Evolutionary conservation across 2,329 filamentous ascomycete genomes (phyloP), one percentile per base, ranked within the genome.

Genomic region (Microdochium paspali): DNA sequence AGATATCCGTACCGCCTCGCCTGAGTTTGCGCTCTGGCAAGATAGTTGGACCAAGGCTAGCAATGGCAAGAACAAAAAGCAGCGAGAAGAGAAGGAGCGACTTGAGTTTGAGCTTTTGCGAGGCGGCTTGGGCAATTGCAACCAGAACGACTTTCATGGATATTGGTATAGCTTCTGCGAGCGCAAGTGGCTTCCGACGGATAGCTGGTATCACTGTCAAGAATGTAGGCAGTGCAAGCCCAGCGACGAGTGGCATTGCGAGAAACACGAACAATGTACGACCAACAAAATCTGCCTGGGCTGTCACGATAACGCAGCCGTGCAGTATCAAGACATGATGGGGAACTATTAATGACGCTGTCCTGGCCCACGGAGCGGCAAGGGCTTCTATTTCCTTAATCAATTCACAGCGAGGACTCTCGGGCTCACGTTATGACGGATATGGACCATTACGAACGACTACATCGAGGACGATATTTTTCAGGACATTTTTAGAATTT

Each of bases 131-230:
- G 61, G 61, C 20, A 60, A 60, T 26, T 56, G 53, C 44, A 59
- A 56, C 42, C 53, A 55, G 44, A 44, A 61, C 45, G 59, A 58
- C 46, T 64, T 64, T 47, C 44, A 61, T 44, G 61, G 61, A 21
- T 57, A 54, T 49, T 58, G 56, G 53, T 64, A 64, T 47, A 63
- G 61, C 50, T 64, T 64, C 48, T 64, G 61, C 49, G 51, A 54
- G 44, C 54, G 59, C 25, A 52, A 56, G 25, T 64, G 61, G 61
- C 58, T 63, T 12, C 46, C 50, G 9, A 51, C 54, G 30, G 54
- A 61, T 24, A 48, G 50, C 35, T 61, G 57, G 56, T 51, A 61
- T 13, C 61, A 64, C 44, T 64, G 61, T 47, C 51, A 57, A 31
- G 60, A 64, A 53, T 64, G 61, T 44, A 56, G 56, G 18, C 26